Conservation (phyloP, 2,329 filamentous ascomycete genomes). For the Talaromyces sp. region DNA sequence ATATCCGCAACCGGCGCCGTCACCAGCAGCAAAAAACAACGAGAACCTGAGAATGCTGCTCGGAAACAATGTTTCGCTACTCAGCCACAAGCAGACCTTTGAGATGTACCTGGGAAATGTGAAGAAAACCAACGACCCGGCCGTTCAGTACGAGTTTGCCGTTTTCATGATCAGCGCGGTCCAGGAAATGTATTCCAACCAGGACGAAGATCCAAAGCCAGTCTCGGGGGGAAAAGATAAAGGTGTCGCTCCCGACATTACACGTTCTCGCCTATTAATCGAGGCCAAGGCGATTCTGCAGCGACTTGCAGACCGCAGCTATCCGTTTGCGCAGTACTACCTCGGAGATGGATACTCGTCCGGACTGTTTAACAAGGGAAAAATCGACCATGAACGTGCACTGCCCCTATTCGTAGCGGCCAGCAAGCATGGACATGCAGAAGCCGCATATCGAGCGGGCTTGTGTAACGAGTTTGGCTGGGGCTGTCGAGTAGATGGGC, state of each 20-base stretch:
- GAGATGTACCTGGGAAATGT: slow-evolving; percentile 97
- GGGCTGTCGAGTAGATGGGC: slow-evolving; percentile 84
- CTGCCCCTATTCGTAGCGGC: slow-evolving; percentile 91
- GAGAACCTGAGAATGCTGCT: slow-evolving; percentile 72
- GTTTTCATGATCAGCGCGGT: slow-evolving; percentile 89
- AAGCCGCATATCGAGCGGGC: slow-evolving; percentile 88
- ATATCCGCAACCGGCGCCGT: slow-evolving; percentile 75
- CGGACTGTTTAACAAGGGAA: slow-evolving; percentile 90
- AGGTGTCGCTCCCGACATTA: slow-evolving; percentile 36
- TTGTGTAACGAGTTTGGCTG: slow-evolving; percentile 98
- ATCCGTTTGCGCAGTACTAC: slow-evolving; percentile 97
- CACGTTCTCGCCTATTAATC: slow-evolving; percentile 64
- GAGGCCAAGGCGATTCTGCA: slow-evolving; percentile 90
- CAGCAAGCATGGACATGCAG: slow-evolving; percentile 94
- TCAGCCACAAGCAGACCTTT: slow-evolving; percentile 88
- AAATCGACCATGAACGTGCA: slow-evolving; percentile 83
- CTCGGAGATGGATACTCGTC: slow-evolving; percentile 91
- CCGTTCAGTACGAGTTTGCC: slow-evolving; percentile 93
- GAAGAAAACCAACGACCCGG: slow-evolving; percentile 89
- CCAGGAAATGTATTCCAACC: slow-evolving; percentile 62
- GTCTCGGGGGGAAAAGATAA: slow-evolving; percentile 16
- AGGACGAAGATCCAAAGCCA: slow-evolving; percentile 22
- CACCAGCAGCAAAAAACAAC: slow-evolving; percentile 66
- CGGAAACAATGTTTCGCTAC: slow-evolving; percentile 82
- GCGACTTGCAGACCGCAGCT: slow-evolving; percentile 77